phyloP scores from a whole-genome alignment of 2,329 filamentous ascomycete genomes.

The Penicillium sp. region DNA sequence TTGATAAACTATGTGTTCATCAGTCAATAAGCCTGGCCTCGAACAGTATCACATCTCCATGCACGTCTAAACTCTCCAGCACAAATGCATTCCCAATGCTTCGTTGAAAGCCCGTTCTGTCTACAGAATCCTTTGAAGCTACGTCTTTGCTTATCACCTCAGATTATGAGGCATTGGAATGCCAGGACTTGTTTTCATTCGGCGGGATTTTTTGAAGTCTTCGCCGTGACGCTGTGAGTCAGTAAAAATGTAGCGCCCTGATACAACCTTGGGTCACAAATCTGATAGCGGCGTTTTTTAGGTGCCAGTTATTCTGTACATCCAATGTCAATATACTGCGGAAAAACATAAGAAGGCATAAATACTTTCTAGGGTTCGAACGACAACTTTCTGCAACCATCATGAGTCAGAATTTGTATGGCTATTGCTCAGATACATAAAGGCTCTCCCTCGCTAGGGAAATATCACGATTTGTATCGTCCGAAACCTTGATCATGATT shows the following conservation, averaged over 20 bases:
- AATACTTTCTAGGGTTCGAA: not conserved
- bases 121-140: not conserved
- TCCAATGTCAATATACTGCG: not conserved
- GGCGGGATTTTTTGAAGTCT: not conserved
- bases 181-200: not conserved
- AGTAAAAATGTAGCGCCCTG: not conserved
- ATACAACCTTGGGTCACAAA: not conserved
- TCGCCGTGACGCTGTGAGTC: not conserved
- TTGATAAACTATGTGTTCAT: not conserved
- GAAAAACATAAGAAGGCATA: not conserved
- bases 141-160: not conserved
- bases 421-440: not conserved
- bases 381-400: not conserved
- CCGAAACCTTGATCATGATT: not conserved
- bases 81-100: not conserved
- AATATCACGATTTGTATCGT: not conserved
- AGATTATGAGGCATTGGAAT: not conserved
- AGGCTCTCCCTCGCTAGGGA: not conserved
- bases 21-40: not conserved
- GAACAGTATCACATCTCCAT: not conserved
- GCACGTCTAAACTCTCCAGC: not conserved
- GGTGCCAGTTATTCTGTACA: not conserved
- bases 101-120: not conserved
- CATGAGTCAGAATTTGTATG: not conserved
- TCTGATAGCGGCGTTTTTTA: not conserved